phyloP scores from a whole-genome alignment of 2,329 filamentous ascomycete genomes.

The Fusarium goolgardi region DNA sequence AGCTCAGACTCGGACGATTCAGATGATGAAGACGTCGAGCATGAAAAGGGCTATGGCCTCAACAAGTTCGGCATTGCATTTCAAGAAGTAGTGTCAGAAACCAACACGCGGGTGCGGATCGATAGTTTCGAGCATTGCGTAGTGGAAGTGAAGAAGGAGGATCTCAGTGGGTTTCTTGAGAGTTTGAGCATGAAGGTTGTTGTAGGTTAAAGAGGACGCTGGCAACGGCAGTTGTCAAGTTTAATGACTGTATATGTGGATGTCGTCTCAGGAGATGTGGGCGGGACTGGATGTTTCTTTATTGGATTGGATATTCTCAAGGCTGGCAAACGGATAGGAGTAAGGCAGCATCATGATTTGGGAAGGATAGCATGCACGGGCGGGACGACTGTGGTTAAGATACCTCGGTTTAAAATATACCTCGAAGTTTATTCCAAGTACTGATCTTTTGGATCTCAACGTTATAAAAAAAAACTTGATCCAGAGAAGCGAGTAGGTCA shows the following conservation, averaged over 20 bases:
- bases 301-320: constrained; percentile 22
- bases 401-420: constrained; percentile 33
- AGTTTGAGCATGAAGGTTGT: constrained; percentile 91
- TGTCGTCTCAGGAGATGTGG: constrained; percentile 22
- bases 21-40: constrained; percentile 64
- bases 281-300: constrained; percentile 12
- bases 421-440: neutral
- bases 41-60: constrained; percentile 75
- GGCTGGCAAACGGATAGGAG: constrained; percentile 27
- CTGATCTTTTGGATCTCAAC: constrained; percentile 1
- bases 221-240: neutral
- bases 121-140: constrained; percentile 98
- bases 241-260: constrained; percentile 16
- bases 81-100: constrained; percentile 93
- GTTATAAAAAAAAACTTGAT: neutral
- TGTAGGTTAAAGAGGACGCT: constrained; percentile 61
- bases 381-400: constrained; percentile 37
- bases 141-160: constrained; percentile 97
- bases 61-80: constrained; percentile 97
- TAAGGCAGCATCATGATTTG: constrained; percentile 37
- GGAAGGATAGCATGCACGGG: constrained; percentile 35
- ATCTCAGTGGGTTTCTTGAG: constrained; percentile 90
- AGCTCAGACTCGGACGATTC: constrained; percentile 59
- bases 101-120: constrained; percentile 87
- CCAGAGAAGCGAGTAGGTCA: neutral